Evolutionary conservation across 148 eudicot species (phyloP).

Genomic region (Rhododendron williamsianum): DNA sequence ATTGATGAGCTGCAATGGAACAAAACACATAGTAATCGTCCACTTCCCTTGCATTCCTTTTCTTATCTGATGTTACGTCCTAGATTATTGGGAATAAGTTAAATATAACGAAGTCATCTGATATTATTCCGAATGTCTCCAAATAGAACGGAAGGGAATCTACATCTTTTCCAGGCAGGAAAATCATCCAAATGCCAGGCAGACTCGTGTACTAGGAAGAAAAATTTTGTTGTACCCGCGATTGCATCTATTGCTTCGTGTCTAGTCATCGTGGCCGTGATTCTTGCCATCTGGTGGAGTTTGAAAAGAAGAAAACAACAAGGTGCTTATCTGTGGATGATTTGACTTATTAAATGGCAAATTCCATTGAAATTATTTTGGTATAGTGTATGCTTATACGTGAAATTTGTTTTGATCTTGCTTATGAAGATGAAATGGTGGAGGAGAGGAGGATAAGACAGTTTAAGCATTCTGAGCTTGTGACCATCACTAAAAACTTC

Average conservation of each 20-base stretch:
- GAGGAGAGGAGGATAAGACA: neutral
- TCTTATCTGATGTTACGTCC: no score
- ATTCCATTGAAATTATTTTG: neutral
- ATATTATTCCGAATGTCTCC: neutral
- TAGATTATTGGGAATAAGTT: no score
- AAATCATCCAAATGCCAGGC: neutral
- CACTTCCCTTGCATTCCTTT: no score
- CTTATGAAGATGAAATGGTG: neutral
- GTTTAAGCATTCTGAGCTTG: neutral
- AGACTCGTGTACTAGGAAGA: neutral
- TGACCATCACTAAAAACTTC: neutral
- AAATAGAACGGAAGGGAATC: no score
- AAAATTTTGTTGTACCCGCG: neutral
- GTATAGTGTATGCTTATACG: neutral
- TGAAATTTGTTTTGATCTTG: neutral
- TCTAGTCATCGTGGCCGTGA: no score
- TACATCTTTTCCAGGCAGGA: neutral
- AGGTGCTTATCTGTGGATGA: neutral
- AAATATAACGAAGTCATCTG: no score
- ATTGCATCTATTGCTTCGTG: neutral
- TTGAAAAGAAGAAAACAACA: neutral
- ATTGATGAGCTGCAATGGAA: no score
- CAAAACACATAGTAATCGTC: no score
- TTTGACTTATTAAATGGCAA: neutral
- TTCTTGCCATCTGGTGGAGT: neutral